Conservation (phyloP, 768 basidiomycete species). For the Solioccasus polychromus region DNA sequence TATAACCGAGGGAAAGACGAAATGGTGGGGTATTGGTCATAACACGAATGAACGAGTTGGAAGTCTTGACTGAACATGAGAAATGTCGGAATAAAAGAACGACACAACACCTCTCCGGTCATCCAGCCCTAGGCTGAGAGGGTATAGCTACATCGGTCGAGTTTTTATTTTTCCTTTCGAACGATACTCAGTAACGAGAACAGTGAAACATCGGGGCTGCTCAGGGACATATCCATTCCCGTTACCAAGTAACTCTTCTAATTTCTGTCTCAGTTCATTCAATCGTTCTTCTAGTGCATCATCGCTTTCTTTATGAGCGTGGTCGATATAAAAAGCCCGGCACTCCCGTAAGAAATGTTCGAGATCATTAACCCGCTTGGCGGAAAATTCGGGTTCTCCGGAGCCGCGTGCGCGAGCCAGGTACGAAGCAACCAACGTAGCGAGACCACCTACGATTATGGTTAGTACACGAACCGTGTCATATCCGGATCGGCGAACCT, state of each 20-base stretch:
- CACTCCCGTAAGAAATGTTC: conserved; percentile 67
- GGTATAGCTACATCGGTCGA: conserved; percentile 11
- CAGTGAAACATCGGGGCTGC: no score
- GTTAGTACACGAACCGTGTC: not conserved
- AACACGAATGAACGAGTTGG: no score
- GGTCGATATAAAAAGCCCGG: conserved; percentile 55
- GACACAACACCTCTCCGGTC: no score
- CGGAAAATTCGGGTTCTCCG: conserved; percentile 66
- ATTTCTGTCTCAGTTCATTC: conserved; percentile 14
- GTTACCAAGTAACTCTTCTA: conserved; percentile 31
- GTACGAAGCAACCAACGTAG: conserved; percentile 72
- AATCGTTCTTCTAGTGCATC: conserved; percentile 13
- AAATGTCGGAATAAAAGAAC: no score
- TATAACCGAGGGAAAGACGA: no score
- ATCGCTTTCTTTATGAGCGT: conserved; percentile 38
- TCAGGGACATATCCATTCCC: conserved; percentile 19
- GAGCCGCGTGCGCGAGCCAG: conserved; percentile 68
- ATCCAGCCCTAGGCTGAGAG: not conserved
- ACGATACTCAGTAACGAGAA: not conserved
- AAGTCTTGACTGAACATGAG: no score
- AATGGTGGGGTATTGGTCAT: no score
- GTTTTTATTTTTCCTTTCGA: conserved; percentile 20
- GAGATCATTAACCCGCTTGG: conserved; percentile 53
- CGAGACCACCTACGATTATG: conserved; percentile 50
- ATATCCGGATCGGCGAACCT: conserved; percentile 25